These are phyloP conservation scores for Globisporangium canariense DNA, from an alignment of 352 stramenopile genomes.

Conservation along the genomic window DNA sequence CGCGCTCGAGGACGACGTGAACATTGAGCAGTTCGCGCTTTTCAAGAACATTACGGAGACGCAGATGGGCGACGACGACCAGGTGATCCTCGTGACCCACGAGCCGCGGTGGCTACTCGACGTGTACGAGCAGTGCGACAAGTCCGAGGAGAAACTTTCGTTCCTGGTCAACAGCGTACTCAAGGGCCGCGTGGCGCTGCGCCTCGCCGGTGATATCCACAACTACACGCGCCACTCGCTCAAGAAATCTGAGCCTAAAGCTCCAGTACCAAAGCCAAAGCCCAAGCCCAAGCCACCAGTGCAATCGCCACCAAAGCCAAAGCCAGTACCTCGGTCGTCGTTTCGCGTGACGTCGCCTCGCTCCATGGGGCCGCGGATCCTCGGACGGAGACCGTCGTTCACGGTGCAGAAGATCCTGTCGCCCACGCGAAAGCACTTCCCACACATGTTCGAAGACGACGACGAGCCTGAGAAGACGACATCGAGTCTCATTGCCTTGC, in stretches of 20 bases:
- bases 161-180: conserved; percentile 75
- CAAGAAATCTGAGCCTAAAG: not conserved
- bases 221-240: conserved; percentile 91
- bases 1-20: conserved; percentile 90
- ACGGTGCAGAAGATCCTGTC: conserved; percentile 26
- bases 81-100: conserved; percentile 91
- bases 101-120: conserved; percentile 91
- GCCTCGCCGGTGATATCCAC: conserved; percentile 91
- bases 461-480: conserved; percentile 6
- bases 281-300: not conserved
- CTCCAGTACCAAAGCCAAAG: not conserved
- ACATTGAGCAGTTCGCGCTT: conserved; percentile 91
- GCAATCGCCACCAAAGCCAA: not conserved
- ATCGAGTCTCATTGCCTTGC: not conserved
- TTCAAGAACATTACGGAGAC: conserved; percentile 83
- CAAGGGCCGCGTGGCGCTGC: conserved; percentile 65
- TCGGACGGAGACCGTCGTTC: conserved; percentile 14
- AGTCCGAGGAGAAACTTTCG: conserved; percentile 73
- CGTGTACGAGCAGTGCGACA: conserved; percentile 74
- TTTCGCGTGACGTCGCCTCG: conserved; percentile 15
- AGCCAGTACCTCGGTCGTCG: not conserved
- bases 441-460: conserved; percentile 59
- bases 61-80: conserved; percentile 75
- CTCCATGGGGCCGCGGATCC: conserved; percentile 9
- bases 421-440: conserved; percentile 72